Percentiles rank a stretch among this genome's conserved stretches.
These are phyloP conservation scores for Massariosphaeria phaeospora DNA, from an alignment of 495 filamentous ascomycete genomes.

Conservation along the genomic window DNA sequence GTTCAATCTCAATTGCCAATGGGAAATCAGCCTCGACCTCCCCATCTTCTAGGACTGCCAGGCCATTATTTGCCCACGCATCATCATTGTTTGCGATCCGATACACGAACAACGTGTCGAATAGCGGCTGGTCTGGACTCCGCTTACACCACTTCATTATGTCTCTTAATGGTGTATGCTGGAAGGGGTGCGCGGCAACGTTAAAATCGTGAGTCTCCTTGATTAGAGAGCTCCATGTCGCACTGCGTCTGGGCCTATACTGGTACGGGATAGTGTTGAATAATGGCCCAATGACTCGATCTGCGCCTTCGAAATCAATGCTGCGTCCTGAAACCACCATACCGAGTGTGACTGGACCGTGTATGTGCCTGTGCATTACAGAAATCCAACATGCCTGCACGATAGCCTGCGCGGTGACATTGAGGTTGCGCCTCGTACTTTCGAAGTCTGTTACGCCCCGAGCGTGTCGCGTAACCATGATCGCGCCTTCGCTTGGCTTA, in stretches of 20 bases:
- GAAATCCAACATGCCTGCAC: slow-evolving; percentile 65
- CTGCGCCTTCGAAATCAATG: slow-evolving; percentile 59
- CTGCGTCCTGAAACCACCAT: slow-evolving; percentile 66
- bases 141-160: slow-evolving; percentile 63
- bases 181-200: slow-evolving; percentile 54
- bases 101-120: slow-evolving; percentile 84
- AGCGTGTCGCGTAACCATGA: slow-evolving; percentile 8
- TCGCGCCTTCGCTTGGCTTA: neutral
- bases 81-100: slow-evolving; percentile 47
- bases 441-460: slow-evolving; percentile 32
- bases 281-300: slow-evolving; percentile 71
- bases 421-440: slow-evolving; percentile 48
- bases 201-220: slow-evolving; percentile 58
- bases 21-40: slow-evolving; percentile 59
- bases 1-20: slow-evolving; percentile 65
- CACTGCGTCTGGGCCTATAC: slow-evolving; percentile 43
- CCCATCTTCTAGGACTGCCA: slow-evolving; percentile 55
- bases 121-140: slow-evolving; percentile 55
- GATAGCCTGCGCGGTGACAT: slow-evolving; percentile 70
- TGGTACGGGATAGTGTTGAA: slow-evolving; percentile 85
- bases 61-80: slow-evolving; percentile 26
- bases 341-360: slow-evolving; percentile 50
- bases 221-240: slow-evolving; percentile 51
- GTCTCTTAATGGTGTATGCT: slow-evolving; percentile 67
- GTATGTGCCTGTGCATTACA: slow-evolving; percentile 47